Percentiles rank a stretch among this genome's conserved stretches.
These are phyloP conservation scores for Lotus japonicus DNA, from an alignment of 306 rosid genomes.

Conservation along the genomic window DNA sequence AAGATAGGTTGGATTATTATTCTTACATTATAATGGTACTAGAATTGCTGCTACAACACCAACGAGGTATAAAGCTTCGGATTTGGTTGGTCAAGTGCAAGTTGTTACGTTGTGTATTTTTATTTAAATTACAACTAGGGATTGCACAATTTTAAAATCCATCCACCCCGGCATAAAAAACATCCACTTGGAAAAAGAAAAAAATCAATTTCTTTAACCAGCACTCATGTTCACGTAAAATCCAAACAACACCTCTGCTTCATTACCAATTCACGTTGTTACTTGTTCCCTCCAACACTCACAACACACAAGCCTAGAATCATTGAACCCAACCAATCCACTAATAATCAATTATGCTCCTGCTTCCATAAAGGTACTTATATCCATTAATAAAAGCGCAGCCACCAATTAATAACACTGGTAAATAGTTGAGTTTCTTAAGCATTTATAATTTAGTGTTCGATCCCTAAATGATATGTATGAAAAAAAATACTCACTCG, in stretches of 20 bases:
- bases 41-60: slow-evolving; percentile 13
- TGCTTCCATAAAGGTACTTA: slow-evolving; percentile 25
- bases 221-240: not conserved
- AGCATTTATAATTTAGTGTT: no score
- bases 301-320: slow-evolving; percentile 18
- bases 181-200: not conserved
- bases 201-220: not conserved
- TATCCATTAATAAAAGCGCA: no score
- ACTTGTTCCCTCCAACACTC: slow-evolving; percentile 26
- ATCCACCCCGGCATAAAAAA: not conserved
- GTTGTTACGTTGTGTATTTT: not conserved
- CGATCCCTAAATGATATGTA: no score
- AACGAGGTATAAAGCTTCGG: slow-evolving; percentile 2
- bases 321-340: slow-evolving; percentile 24
- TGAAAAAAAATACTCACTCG: no score
- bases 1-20: slow-evolving; percentile 13
- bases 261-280: not conserved
- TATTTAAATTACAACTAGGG: not conserved
- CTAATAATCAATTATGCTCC: slow-evolving; percentile 16
- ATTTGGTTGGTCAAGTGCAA: not conserved
- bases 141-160: not conserved
- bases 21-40: not conserved
- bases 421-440: no score
- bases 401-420: no score
- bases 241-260: not conserved